A percentile compares a stretch with the other conserved stretches of the same genome.
These are phyloP conservation scores for Pythium dissimile DNA, from an alignment of 352 stramenopile genomes.

Conservation along the genomic window DNA sequence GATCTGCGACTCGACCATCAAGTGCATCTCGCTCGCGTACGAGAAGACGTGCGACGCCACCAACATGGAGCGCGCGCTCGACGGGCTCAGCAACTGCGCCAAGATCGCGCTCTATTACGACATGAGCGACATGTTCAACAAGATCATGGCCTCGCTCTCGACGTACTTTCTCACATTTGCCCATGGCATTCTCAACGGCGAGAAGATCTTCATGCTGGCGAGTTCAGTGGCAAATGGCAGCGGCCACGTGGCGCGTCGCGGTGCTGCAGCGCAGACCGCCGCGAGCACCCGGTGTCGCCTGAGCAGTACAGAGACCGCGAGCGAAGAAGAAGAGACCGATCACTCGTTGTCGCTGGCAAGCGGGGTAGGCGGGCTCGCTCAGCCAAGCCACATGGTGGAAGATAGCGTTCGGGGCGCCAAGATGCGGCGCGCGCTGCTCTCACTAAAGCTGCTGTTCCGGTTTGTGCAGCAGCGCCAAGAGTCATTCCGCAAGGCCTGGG, in stretches of 20 bases:
- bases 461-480: constrained; percentile 82
- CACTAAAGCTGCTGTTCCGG: constrained; percentile 79
- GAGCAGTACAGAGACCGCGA: constrained; percentile 11
- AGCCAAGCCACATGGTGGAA: constrained; percentile 38
- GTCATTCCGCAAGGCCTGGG: constrained; percentile 77
- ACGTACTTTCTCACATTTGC: constrained; percentile 86
- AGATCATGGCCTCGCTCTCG: constrained; percentile 71
- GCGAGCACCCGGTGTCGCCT: constrained; percentile 1
- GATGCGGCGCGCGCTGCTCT: constrained; percentile 68
- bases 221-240: constrained; percentile 24
- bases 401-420: constrained; percentile 66
- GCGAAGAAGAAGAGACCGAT: constrained; percentile 13
- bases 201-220: constrained; percentile 75
- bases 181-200: constrained; percentile 76
- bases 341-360: not conserved
- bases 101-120: constrained; percentile 87
- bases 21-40: constrained; percentile 77
- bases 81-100: constrained; percentile 78
- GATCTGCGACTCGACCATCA: constrained; percentile 75
- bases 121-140: constrained; percentile 79
- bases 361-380: not conserved
- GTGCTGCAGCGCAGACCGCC: too few relatives aligned
- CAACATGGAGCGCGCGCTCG: constrained; percentile 82
- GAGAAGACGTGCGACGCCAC: constrained; percentile 81
- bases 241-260: not conserved